phyloP scores from a whole-genome alignment of 2,329 filamentous ascomycete genomes.

The Aspergillus sojae region DNA sequence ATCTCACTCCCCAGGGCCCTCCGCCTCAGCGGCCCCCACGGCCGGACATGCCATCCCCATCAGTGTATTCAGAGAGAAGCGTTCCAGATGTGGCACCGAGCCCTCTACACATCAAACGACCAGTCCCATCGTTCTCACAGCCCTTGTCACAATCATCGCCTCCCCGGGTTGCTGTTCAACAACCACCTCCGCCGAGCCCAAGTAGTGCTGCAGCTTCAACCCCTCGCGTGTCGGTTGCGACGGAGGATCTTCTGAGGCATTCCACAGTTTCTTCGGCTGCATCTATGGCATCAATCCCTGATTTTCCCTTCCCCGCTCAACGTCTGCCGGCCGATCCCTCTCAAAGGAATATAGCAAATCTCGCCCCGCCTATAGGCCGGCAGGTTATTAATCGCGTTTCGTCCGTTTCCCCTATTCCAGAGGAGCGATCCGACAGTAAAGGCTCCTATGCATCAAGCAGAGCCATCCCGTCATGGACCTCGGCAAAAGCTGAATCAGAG shows the following conservation, averaged over 20 bases:
- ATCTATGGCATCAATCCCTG: slow-evolving; percentile 33
- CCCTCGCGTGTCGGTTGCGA: slow-evolving; percentile 30
- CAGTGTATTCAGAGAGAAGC: slow-evolving; percentile 38
- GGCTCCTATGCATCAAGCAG: slow-evolving; percentile 71
- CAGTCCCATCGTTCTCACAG: slow-evolving; percentile 32
- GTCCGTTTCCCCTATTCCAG: slow-evolving; percentile 74
- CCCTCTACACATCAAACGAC: slow-evolving; percentile 25
- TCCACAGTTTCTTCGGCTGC: slow-evolving; percentile 28
- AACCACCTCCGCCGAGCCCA: slow-evolving; percentile 23
- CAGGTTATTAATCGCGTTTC: slow-evolving; percentile 62
- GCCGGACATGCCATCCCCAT: slow-evolving; percentile 42
- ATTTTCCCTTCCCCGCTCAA: slow-evolving; percentile 27
- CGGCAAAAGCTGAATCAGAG: slow-evolving; percentile 51
- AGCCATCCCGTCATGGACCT: slow-evolving; percentile 71
- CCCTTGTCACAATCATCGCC: slow-evolving; percentile 24
- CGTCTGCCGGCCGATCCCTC: slow-evolving; percentile 26
- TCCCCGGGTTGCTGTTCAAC: slow-evolving; percentile 20
- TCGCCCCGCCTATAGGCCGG: slow-evolving; percentile 33
- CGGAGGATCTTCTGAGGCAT: slow-evolving; percentile 33
- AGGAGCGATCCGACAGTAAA: slow-evolving; percentile 63
- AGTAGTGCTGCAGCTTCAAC: slow-evolving; percentile 26
- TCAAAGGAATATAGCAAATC: slow-evolving; percentile 30
- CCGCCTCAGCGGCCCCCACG: slow-evolving; percentile 46
- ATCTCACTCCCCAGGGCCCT: slow-evolving; percentile 37
- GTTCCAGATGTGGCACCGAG: slow-evolving; percentile 28